Percentiles rank a stretch among this genome's conserved stretches.
These are phyloP conservation scores for Mycena amicta DNA, from an alignment of 768 basidiomycete genomes.

Conservation along the genomic window DNA sequence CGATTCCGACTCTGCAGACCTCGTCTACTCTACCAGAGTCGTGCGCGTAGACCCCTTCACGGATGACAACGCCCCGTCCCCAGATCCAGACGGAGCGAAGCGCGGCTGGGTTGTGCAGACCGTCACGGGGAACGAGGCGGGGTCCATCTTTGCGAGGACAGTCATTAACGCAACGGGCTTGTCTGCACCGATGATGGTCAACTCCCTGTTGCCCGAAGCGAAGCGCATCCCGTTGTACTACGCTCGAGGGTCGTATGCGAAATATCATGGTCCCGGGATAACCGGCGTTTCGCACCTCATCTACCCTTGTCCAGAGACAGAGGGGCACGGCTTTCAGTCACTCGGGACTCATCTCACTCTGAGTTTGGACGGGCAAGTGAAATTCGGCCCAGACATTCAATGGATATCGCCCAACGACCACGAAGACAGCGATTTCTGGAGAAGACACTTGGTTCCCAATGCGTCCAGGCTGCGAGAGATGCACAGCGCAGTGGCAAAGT, in stretches of 20 bases:
- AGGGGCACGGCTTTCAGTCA: conserved; percentile 72
- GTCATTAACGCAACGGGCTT: conserved; percentile 86
- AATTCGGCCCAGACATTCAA: conserved; percentile 93
- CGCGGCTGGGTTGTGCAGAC: conserved; percentile 90
- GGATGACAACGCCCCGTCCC: conserved; percentile 25
- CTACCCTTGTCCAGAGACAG: conserved; percentile 85
- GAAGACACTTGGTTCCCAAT: conserved; percentile 60
- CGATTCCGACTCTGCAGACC: conserved; percentile 66
- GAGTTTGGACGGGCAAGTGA: conserved; percentile 80
- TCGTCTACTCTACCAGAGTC: conserved; percentile 79
- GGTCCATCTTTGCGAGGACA: conserved; percentile 67
- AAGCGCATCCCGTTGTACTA: conserved; percentile 74
- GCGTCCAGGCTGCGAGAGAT: conserved; percentile 66
- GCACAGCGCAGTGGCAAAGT: conserved; percentile 69
- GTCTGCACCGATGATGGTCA: conserved; percentile 69
- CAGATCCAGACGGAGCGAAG: conserved; percentile 36
- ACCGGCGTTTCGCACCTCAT: conserved; percentile 72
- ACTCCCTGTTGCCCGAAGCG: conserved; percentile 62
- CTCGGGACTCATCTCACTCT: conserved; percentile 92
- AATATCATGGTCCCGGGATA: conserved; percentile 81
- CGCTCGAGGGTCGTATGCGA: conserved; percentile 84
- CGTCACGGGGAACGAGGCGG: conserved; percentile 49
- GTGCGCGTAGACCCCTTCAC: conserved; percentile 79
- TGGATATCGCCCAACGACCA: conserved; percentile 68
- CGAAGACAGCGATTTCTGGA: conserved; percentile 77